These are phyloP conservation scores for Aspergillus pseudonomiae DNA, from an alignment of 2,329 filamentous ascomycete species.

Conservation along the genomic window DNA sequence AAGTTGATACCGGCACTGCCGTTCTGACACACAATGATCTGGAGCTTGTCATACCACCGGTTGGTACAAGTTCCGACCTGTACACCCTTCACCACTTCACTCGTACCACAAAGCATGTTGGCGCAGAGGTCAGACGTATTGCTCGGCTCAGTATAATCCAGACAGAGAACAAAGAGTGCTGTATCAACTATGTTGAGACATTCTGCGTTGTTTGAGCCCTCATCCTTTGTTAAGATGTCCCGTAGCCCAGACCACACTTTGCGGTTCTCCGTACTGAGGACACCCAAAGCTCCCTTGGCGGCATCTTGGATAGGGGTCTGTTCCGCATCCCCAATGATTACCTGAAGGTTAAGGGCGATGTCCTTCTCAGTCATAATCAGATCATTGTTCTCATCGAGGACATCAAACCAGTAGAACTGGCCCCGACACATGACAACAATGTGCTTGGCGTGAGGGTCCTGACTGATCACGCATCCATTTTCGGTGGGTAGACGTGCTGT, in stretches of 20 bases:
- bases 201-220: slow-evolving; percentile 91
- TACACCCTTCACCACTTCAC: slow-evolving; percentile 85
- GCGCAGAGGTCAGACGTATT: slow-evolving; percentile 85
- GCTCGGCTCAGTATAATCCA: slow-evolving; percentile 87
- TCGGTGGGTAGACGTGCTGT: slow-evolving; percentile 93
- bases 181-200: slow-evolving; percentile 95
- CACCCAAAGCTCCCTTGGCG: slow-evolving; percentile 90
- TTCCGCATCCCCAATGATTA: slow-evolving; percentile 86
- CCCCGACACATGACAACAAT: slow-evolving; percentile 91
- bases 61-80: slow-evolving; percentile 98
- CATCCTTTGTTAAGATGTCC: slow-evolving; percentile 82
- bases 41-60: slow-evolving; percentile 97
- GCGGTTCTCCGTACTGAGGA: slow-evolving; percentile 93
- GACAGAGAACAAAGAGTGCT: slow-evolving; percentile 85
- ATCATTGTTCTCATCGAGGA: slow-evolving; percentile 90
- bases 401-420: slow-evolving; percentile 99
- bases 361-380: slow-evolving; percentile 97
- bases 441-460: slow-evolving; percentile 91
- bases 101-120: slow-evolving; percentile 98
- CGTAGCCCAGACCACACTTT: slow-evolving; percentile 93
- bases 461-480: slow-evolving; percentile 91
- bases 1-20: slow-evolving; percentile 99
- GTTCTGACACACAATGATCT: slow-evolving; percentile 99
- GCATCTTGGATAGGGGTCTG: slow-evolving; percentile 90
- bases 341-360: slow-evolving; percentile 85